phyloP scores from a whole-genome alignment of 1,284 basidiomycete genomes.

The Athelia psychrophila region DNA sequence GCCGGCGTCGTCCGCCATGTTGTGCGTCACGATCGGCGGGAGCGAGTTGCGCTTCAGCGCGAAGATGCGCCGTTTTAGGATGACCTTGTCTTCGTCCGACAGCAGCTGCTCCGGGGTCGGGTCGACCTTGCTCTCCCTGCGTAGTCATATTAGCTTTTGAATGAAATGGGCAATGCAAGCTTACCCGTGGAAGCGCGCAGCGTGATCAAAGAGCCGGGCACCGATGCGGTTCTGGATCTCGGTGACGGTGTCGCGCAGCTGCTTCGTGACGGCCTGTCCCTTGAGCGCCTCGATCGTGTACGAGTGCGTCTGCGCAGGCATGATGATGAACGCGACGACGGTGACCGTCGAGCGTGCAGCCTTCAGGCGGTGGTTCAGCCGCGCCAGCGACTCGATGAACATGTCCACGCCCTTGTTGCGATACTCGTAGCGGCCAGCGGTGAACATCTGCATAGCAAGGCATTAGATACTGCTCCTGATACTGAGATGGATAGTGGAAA shows the following conservation, averaged over 20 bases:
- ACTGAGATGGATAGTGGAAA: too few species aligned
- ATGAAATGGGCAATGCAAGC: conserved; percentile 15
- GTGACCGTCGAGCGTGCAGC: conserved; percentile 78
- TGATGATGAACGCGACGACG: conserved; percentile 98
- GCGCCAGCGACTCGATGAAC: conserved; percentile 96
- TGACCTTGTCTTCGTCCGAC: conserved; percentile 91
- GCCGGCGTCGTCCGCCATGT: conserved; percentile 91
- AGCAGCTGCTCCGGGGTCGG: conserved; percentile 78
- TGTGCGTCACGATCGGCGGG: conserved; percentile 94
- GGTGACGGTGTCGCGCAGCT: conserved; percentile 90
- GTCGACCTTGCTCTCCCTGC: conserved; percentile 72
- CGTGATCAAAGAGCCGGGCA: conserved; percentile 89
- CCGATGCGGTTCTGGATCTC: conserved; percentile 95
- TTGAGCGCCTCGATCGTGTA: conserved; percentile 98
- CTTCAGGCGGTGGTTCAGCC: conserved; percentile 88
- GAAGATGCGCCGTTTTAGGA: conserved; percentile 94
- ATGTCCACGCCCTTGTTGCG: conserved; percentile 99
- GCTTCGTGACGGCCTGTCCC: conserved; percentile 97
- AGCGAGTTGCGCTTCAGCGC: conserved; percentile 93
- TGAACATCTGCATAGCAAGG: conserved; percentile 85
- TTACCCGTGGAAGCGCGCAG: conserved; percentile 87
- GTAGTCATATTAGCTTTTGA: conserved; percentile 5
- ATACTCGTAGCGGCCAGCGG: conserved; percentile 98
- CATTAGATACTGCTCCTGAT: too few species aligned
- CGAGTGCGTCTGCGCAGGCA: conserved; percentile 94